Conservation (phyloP, 2,329 filamentous ascomycete genomes). For the Colletotrichum paranaense region DNA sequence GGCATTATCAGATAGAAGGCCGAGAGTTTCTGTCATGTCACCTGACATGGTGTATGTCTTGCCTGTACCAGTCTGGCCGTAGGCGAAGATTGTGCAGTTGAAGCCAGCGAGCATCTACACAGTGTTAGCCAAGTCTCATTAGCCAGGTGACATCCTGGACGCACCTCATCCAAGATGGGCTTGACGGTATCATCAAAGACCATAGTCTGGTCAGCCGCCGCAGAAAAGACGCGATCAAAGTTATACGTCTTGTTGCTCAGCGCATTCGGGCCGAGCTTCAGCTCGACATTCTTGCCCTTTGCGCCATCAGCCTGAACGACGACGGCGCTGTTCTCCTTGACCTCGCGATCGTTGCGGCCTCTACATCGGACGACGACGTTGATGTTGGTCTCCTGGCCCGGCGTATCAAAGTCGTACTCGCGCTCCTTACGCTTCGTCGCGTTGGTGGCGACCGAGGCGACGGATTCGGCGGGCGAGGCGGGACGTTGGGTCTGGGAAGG, state of each 20-base stretch:
- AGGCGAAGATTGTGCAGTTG: constrained; percentile 99
- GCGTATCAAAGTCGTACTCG: constrained; percentile 78
- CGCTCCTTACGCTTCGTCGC: constrained; percentile 87
- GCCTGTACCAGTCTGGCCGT: constrained; percentile 96
- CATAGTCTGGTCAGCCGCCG: constrained; percentile 92
- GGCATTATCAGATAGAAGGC: constrained; percentile 88
- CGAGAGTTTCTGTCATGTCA: constrained; percentile 89
- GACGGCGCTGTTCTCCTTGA: constrained; percentile 93
- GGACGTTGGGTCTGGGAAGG: constrained; percentile 50
- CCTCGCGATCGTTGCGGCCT: constrained; percentile 91
- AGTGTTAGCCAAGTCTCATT: constrained; percentile 6
- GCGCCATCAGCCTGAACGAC: constrained; percentile 90
- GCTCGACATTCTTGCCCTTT: constrained; percentile 83
- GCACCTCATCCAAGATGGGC: constrained; percentile 91
- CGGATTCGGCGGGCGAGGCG: constrained; percentile 77
- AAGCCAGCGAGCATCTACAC: constrained; percentile 88
- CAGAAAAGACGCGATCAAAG: constrained; percentile 97
- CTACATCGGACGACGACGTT: constrained; percentile 96
- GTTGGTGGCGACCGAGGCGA: constrained; percentile 68
- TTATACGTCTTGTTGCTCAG: constrained; percentile 96
- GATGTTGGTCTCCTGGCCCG: constrained; percentile 90
- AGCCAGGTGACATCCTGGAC: constrained; percentile 38
- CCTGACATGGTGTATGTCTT: constrained; percentile 99
- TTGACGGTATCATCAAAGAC: constrained; percentile 95
- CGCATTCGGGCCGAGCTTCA: constrained; percentile 93